Evolutionary conservation across 2,329 filamentous ascomycete genomes (phyloP).

Genomic region (Mollisia scopiformis): DNA sequence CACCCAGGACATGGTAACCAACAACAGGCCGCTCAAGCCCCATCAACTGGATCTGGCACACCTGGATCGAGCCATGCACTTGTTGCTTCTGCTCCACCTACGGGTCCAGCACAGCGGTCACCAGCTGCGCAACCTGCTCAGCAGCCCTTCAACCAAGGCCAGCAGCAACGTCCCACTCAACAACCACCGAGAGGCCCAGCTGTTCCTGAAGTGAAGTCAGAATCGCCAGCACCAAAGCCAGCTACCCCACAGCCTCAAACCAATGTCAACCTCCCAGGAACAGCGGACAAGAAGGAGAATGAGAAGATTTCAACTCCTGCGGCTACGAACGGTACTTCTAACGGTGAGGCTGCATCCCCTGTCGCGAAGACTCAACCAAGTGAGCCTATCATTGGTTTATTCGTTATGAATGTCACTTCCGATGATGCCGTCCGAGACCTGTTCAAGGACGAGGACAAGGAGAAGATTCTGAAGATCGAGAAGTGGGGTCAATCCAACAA

Average conservation of each 20-base stretch:
- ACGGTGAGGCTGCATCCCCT: conserved; percentile 56
- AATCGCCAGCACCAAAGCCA: conserved; percentile 46
- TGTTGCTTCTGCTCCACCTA: conserved; percentile 37
- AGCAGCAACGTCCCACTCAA: conserved; percentile 32
- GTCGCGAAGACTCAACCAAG: conserved; percentile 59
- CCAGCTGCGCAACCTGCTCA: conserved; percentile 26
- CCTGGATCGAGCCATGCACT: conserved; percentile 38
- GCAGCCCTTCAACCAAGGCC: conserved; percentile 31
- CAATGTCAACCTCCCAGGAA: conserved; percentile 38
- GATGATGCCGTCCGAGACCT: conserved; percentile 83
- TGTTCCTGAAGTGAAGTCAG: conserved; percentile 32
- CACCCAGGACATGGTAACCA: conserved; percentile 44
- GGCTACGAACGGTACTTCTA: conserved; percentile 54
- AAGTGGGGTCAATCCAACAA: conserved; percentile 81
- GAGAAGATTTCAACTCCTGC: conserved; percentile 50
- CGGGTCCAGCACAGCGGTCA: conserved; percentile 35
- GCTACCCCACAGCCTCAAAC: conserved; percentile 47
- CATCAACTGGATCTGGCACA: conserved; percentile 39
- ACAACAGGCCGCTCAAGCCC: conserved; percentile 38
- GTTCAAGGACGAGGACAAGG: conserved; percentile 80
- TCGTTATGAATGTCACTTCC: conserved; percentile 83
- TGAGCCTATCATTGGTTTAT: conserved; percentile 80
- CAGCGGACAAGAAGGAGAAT: conserved; percentile 54
- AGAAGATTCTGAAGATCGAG: conserved; percentile 78
- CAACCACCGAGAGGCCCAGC: conserved; percentile 36